phyloP scores from a whole-genome alignment of 2,329 filamentous ascomycete species.

The Tolypocladium paradoxum region DNA sequence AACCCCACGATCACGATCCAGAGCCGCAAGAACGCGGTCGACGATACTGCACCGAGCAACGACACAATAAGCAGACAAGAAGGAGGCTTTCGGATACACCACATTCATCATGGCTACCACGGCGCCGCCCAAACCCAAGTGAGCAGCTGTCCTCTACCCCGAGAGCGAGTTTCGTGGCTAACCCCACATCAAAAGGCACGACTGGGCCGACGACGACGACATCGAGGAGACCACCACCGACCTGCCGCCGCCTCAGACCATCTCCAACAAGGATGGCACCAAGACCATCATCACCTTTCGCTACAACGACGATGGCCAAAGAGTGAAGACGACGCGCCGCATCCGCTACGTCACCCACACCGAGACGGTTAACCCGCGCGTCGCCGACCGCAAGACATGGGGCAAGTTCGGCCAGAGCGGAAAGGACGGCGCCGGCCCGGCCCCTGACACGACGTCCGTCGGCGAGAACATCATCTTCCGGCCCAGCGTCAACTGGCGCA shows the following conservation, averaged over 20 bases:
- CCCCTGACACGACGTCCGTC: constrained; percentile 80
- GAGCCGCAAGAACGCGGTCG: constrained; percentile 10
- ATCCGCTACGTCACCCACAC: constrained; percentile 87
- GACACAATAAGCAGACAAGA: background rate
- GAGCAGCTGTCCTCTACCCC: constrained; percentile 10
- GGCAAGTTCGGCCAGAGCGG: constrained; percentile 84
- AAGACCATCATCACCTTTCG: constrained; percentile 89
- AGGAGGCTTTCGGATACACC: background rate
- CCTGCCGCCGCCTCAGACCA: constrained; percentile 78
- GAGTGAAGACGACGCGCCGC: constrained; percentile 93
- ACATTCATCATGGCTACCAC: constrained; percentile 26
- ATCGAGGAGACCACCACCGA: constrained; percentile 59
- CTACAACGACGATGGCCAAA: constrained; percentile 86
- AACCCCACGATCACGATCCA: constrained; percentile 26
- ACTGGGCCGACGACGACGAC: constrained; percentile 96
- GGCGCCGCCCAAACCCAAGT: constrained; percentile 29
- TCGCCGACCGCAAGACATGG: constrained; percentile 91
- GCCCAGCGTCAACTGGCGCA: constrained; percentile 87
- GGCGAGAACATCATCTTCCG: constrained; percentile 98
- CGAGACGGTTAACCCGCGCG: constrained; percentile 90
- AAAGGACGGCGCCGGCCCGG: constrained; percentile 73
- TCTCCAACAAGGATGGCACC: constrained; percentile 95
- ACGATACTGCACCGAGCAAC: constrained; percentile 1
- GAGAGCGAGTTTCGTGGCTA: constrained; percentile 12
- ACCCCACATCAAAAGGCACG: constrained; percentile 40